Evolutionary conservation across 306 rosid species (phyloP), one percentile per base, ranked within the genome.

Genomic region (Hippophae gyantsensis): DNA sequence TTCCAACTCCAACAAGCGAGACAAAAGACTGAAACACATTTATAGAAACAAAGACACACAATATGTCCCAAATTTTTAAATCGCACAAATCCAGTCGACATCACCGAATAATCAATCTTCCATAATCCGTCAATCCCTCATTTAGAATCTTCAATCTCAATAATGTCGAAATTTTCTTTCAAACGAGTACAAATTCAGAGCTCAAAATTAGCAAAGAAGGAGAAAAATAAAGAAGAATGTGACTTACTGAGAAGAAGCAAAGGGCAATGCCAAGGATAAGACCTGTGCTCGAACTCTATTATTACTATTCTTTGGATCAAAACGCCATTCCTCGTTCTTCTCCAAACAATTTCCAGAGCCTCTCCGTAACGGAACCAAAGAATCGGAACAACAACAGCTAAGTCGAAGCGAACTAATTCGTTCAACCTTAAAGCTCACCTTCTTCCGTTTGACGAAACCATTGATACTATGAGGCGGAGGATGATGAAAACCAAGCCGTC

Each of bases 181-280:
- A 18, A 18, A 18, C 23, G 23, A 18, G 23, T 18, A 18, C 23
- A 18, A 18, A 18, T 18, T 18, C 23, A 18, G 23, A 18, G 23
- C 23, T 18, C 38, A 32, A 32, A 32, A 32, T 32, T 32, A 32
- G 38, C 38, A 32, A 32, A 27, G 2, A 27, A 32, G 38, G 38
- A 32, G 38, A 18, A 56, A 57, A 27, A 41, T 8, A 48, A 13
- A 12, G 13, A 58, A 43, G 10, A 45, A n/a, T 52, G 44, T 45
- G 50, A 41, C 84, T 41, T 74, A 85, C 96, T 70, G 84, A 55
- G 89, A 69, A 76, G 97, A 89, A 41, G 92, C 75, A 64, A 90
- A 90, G 14, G 95, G 87, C 85, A 83, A 76, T 76, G 87, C 84
- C 57, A 90, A 78, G 5, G 89, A 32, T 32, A 4, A 75, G 42